Conservation (phyloP, 768 basidiomycete genomes). For the Nidula microcarpa region DNA sequence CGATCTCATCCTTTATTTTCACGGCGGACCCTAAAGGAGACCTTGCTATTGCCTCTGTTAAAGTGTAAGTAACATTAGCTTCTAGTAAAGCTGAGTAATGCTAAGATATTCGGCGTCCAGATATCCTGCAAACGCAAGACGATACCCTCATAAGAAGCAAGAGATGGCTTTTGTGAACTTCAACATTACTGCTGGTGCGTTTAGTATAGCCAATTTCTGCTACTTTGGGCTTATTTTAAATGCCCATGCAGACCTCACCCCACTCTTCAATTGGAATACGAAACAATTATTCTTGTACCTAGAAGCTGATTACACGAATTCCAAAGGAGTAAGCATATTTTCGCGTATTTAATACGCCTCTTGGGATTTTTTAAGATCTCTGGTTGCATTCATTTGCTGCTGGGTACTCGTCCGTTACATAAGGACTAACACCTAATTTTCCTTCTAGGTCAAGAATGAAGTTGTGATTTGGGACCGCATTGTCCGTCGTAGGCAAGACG, state of each 20-base stretch:
- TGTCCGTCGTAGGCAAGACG: conserved; percentile 75
- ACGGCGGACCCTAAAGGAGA: conserved; percentile 53
- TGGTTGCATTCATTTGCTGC: not conserved
- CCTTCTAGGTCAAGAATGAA: conserved; percentile 36
- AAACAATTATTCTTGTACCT: conserved; percentile 90
- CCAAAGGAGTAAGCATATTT: conserved; percentile 56
- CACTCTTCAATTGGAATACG: conserved; percentile 95
- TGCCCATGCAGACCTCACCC: conserved; percentile 57
- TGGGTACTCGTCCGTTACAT: too few species aligned
- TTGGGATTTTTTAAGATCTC: too few species aligned
- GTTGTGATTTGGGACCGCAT: conserved; percentile 94
- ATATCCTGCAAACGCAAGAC: conserved; percentile 44
- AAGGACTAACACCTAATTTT: not conserved
- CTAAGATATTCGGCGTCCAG: conserved; percentile 19
- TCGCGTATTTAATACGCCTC: too few species aligned
- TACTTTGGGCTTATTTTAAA: not conserved
- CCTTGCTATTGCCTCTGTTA: conserved; percentile 59
- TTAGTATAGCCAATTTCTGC: not conserved
- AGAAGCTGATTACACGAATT: conserved; percentile 76
- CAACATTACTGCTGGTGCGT: conserved; percentile 70
- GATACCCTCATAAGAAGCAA: conserved; percentile 58
- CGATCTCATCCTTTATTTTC: conserved; percentile 71
- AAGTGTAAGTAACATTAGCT: conserved; percentile 57
- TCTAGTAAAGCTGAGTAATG: conserved; percentile 4
- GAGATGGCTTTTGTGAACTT: conserved; percentile 82